A percentile compares a stretch with the other conserved stretches of the same genome.
These are phyloP conservation scores for Closterium sp. DNA, from an alignment of 139 green algal species.

Conservation along the genomic window DNA sequence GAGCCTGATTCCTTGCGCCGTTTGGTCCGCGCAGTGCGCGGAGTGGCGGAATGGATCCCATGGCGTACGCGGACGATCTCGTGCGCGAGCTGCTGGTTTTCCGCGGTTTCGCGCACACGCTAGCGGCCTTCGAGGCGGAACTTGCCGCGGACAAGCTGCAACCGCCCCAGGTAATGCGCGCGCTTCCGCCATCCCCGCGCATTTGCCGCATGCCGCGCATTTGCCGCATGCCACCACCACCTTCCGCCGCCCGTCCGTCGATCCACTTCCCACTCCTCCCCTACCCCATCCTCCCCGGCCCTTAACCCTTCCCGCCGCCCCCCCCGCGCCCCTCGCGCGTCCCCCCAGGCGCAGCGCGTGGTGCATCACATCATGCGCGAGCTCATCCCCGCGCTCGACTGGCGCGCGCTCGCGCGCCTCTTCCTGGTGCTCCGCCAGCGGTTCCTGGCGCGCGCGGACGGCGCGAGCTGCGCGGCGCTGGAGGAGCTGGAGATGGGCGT, in stretches of 20 bases:
- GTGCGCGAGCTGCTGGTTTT: conserved; percentile 20
- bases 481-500: not conserved
- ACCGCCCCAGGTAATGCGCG: not conserved
- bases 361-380: not conserved
- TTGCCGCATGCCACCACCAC: not conserved
- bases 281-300: no score
- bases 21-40: not conserved
- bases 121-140: conserved; percentile 8
- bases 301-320: no score
- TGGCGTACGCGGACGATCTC: conserved; percentile 16
- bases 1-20: not conserved
- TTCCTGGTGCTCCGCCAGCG: not conserved
- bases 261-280: not conserved
- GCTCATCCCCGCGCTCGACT: not conserved
- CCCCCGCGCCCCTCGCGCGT: no score
- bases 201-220: not conserved
- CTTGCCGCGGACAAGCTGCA: conserved; percentile 10
- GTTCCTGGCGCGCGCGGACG: not conserved
- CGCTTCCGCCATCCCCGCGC: not conserved
- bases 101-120: conserved; percentile 15
- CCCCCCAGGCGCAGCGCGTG: not conserved
- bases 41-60: conserved; percentile 17
- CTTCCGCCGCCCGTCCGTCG: no score
- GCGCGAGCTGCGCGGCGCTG: not conserved
- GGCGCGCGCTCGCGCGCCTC: not conserved